Percentiles rank a stretch among this genome's conserved stretches.
Evolutionary conservation across 805 yeast genomes (phyloP).

Genomic region (Kluyveromyces lactis): DNA sequence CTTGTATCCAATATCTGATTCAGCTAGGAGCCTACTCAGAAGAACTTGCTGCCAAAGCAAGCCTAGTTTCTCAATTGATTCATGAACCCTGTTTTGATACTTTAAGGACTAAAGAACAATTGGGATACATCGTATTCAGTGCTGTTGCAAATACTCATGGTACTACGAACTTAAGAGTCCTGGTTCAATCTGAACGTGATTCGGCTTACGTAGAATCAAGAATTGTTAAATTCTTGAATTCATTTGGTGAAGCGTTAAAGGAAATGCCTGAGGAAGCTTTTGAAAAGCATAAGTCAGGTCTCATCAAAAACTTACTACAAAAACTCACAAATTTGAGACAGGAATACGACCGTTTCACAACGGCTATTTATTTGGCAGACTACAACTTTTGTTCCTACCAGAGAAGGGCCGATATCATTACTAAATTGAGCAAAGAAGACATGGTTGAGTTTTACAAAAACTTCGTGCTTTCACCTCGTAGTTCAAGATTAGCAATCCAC

Average conservation of each 20-base stretch:
- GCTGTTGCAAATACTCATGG: conserved; percentile 64
- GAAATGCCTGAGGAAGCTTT: conserved; percentile 58
- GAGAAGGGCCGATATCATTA: conserved; percentile 49
- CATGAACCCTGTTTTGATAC: conserved; percentile 87
- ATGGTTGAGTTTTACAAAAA: conserved; percentile 46
- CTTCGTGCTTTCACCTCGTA: conserved; percentile 31
- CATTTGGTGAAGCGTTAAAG: conserved; percentile 38
- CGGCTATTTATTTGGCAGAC: conserved; percentile 62
- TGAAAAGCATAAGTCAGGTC: conserved; percentile 57
- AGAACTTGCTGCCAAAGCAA: conserved; percentile 41
- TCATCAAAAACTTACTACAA: conserved; percentile 55
- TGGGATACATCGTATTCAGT: conserved; percentile 89
- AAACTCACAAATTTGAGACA: conserved; percentile 72
- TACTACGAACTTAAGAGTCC: conserved; percentile 46
- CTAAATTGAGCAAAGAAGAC: conserved; percentile 46
- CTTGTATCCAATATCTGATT: conserved; percentile 71
- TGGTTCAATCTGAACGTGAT: conserved; percentile 78
- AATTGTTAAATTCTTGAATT: conserved; percentile 55
- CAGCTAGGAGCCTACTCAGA: conserved; percentile 55
- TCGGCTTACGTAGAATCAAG: conserved; percentile 69
- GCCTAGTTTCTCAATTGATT: conserved; percentile 61
- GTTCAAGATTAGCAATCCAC: conserved; percentile 48
- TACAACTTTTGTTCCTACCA: conserved; percentile 62
- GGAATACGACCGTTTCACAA: conserved; percentile 61
- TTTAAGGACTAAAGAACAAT: conserved; percentile 86